phyloP scores from a whole-genome alignment of 768 basidiomycete genomes.

The Russula sp. region DNA sequence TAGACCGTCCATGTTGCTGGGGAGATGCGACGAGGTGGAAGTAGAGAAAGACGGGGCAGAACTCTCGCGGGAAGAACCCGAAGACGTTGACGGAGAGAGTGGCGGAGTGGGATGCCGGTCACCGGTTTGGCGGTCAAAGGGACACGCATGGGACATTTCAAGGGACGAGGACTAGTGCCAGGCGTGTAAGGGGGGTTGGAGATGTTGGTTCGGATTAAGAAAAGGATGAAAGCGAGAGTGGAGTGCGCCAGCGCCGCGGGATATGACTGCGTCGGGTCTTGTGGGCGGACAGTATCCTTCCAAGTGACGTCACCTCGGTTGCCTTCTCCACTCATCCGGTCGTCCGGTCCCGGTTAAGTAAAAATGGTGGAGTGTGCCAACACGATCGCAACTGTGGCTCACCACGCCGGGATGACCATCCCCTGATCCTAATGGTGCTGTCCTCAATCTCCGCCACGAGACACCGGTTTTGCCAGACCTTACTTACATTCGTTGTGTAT shows the following conservation, averaged over 20 bases:
- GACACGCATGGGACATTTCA: constrained; percentile 24
- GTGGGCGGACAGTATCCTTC: constrained; percentile 10
- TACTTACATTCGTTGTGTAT: no score
- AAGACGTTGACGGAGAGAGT: constrained; percentile 26
- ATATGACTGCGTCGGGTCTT: constrained; percentile 17
- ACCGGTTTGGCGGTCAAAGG: background rate
- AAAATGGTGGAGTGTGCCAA: background rate
- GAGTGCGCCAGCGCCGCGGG: constrained; percentile 22
- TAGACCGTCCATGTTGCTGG: background rate
- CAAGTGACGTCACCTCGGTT: constrained; percentile 18
- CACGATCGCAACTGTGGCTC: background rate
- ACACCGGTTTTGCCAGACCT: background rate
- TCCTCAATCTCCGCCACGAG: background rate
- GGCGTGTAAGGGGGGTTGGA: background rate
- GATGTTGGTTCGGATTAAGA: constrained; percentile 9
- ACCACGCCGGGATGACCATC: background rate
- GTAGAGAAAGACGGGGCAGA: constrained; percentile 19
- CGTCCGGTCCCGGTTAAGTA: constrained; percentile 4
- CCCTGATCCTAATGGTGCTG: constrained; percentile 1
- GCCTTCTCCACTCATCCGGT: constrained; percentile 13
- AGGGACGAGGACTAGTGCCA: background rate
- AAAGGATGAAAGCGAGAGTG: background rate
- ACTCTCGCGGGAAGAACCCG: constrained; percentile 18
- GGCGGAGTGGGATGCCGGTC: constrained; percentile 24
- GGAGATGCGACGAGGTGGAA: constrained; percentile 15